Percentiles rank a stretch among this genome's conserved stretches.
Evolutionary conservation across 768 basidiomycete genomes (phyloP).

Genomic region (Dentipellis sp.): DNA sequence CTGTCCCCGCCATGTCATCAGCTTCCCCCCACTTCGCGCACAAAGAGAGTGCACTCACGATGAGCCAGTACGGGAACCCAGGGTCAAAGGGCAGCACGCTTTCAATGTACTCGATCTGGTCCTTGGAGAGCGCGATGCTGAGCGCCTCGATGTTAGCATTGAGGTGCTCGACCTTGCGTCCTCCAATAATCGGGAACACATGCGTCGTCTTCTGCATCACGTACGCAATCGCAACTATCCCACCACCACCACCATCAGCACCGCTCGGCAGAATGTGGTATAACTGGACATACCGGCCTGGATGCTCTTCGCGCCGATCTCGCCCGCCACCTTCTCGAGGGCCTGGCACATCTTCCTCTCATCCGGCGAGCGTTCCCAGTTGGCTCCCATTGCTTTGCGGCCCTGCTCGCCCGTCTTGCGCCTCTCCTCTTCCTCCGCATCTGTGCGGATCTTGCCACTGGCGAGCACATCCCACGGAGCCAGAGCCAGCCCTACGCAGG

Average conservation of each 20-base stretch:
- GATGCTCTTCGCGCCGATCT: constrained; percentile 26
- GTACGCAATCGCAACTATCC: constrained; percentile 40
- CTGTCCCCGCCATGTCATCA: too few relatives aligned
- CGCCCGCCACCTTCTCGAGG: constrained; percentile 22
- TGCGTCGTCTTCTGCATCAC: constrained; percentile 42
- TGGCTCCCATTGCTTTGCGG: constrained; percentile 9
- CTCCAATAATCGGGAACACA: constrained; percentile 19
- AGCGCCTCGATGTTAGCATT: constrained; percentile 41
- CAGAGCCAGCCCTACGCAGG: too few relatives aligned
- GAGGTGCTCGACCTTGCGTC: constrained; percentile 42
- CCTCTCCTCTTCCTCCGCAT: constrained; percentile 25
- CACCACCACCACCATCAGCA: background rate
- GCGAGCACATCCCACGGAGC: constrained; percentile 33
- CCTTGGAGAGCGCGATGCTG: constrained; percentile 31
- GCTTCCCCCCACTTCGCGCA: too few relatives aligned
- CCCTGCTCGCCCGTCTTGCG: constrained; percentile 25
- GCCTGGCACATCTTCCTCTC: background rate
- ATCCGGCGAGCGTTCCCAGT: background rate
- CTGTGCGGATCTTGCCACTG: constrained; percentile 28
- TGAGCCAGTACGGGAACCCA: too few relatives aligned
- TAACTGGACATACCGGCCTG: background rate
- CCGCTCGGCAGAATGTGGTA: background rate
- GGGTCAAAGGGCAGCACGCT: too few relatives aligned
- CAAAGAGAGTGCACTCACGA: too few relatives aligned
- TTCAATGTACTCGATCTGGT: constrained; percentile 38